These are phyloP conservation scores for Thecaphora thlaspeos DNA, from an alignment of 1,284 basidiomycete genomes.

Conservation along the genomic window DNA sequence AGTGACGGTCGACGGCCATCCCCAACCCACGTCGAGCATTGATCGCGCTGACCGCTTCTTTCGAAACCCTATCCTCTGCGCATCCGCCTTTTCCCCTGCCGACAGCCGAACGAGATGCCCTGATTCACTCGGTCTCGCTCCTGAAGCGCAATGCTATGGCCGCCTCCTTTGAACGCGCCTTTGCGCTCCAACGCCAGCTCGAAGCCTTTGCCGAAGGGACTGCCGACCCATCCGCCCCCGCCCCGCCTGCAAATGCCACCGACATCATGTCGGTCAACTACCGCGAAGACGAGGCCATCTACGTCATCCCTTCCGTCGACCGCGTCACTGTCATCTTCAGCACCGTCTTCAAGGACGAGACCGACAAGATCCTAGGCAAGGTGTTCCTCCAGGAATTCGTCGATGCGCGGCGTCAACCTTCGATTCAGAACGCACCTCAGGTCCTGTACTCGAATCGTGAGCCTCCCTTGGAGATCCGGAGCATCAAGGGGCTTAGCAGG, in stretches of 20 bases:
- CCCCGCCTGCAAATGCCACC: slow-evolving; percentile 59
- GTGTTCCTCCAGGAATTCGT: slow-evolving; percentile 99
- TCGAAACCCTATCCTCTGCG: too few relatives aligned
- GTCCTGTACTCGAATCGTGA: slow-evolving; percentile 95
- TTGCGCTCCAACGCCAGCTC: slow-evolving; percentile 79
- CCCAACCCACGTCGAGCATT: too few relatives aligned
- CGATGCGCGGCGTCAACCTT: slow-evolving; percentile 87
- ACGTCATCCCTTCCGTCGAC: slow-evolving; percentile 86
- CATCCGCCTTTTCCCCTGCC: too few relatives aligned
- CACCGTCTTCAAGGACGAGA: slow-evolving; percentile 95
- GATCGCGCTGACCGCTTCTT: too few relatives aligned
- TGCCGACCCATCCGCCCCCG: slow-evolving; percentile 26
- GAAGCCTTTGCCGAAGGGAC: slow-evolving; percentile 65
- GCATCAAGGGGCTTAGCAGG: slow-evolving; percentile 75
- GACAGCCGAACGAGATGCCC: slow-evolving; percentile 58
- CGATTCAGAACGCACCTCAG: slow-evolving; percentile 94
- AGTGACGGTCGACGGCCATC: too few relatives aligned
- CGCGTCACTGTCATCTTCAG: slow-evolving; percentile 97
- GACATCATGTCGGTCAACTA: slow-evolving; percentile 92
- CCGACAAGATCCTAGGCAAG: slow-evolving; percentile 92
- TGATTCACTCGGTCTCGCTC: slow-evolving; percentile 79
- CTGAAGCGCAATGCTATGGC: slow-evolving; percentile 92
- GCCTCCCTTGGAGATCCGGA: slow-evolving; percentile 90
- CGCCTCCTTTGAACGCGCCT: slow-evolving; percentile 89
- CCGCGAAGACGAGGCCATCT: slow-evolving; percentile 89